Evolutionary conservation across 1,284 basidiomycete species (phyloP).

Genomic region (Papiliotrema nemorosa): DNA sequence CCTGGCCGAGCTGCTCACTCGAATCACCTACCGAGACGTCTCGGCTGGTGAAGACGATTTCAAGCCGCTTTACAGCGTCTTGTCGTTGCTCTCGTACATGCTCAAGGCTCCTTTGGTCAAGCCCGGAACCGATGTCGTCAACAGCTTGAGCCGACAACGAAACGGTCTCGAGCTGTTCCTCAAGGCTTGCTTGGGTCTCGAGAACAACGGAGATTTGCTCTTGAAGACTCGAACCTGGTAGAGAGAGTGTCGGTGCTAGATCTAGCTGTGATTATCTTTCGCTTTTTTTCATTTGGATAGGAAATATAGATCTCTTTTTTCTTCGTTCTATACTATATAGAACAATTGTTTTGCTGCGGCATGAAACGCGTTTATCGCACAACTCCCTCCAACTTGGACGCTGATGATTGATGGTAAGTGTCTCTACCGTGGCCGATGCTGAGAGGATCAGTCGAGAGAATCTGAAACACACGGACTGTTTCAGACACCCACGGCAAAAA

Average conservation of each 20-base stretch:
- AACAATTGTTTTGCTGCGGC: constrained; percentile 7
- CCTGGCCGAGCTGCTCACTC: constrained; percentile 90
- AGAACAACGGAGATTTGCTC: constrained; percentile 74
- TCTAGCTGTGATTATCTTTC: neutral
- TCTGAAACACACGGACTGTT: no score
- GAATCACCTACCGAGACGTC: constrained; percentile 75
- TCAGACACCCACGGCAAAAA: neutral
- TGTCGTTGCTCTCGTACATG: constrained; percentile 91
- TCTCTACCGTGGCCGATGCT: no score
- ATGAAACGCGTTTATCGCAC: constrained; percentile 21
- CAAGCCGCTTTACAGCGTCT: constrained; percentile 76
- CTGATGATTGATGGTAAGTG: no score
- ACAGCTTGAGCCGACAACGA: constrained; percentile 90
- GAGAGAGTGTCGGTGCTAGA: neutral
- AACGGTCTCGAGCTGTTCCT: constrained; percentile 76
- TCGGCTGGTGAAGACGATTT: constrained; percentile 57
- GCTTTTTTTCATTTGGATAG: neutral
- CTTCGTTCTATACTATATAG: neutral
- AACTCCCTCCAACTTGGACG: neutral
- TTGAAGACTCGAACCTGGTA: constrained; percentile 84
- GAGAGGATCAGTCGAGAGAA: no score
- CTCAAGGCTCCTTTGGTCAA: constrained; percentile 97
- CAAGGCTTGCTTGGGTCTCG: constrained; percentile 79
- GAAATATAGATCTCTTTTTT: neutral
- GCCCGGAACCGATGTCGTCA: constrained; percentile 90